phyloP scores from a whole-genome alignment of 2,329 filamentous ascomycete species.

The Gaeumannomyces tritici region DNA sequence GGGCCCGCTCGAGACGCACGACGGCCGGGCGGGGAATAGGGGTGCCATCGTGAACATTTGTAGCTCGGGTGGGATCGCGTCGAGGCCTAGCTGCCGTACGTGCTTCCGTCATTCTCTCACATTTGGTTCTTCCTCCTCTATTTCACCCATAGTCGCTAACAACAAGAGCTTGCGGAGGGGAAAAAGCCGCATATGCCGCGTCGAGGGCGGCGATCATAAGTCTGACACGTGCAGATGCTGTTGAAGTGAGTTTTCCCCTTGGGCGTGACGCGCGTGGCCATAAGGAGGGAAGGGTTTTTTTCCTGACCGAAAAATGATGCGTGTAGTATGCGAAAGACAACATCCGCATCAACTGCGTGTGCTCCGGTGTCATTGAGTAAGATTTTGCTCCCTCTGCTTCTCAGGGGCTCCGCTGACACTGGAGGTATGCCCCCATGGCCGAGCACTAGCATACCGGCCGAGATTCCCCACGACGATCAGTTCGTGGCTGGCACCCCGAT shows the following conservation, averaged over 20 bases:
- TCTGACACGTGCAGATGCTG: constrained; percentile 36
- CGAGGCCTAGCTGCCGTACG: constrained; percentile 28
- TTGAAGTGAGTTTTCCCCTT: constrained; percentile 25
- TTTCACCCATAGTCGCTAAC: not conserved
- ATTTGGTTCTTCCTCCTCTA: not conserved
- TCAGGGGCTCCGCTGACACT: not conserved
- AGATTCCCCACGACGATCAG: constrained; percentile 22
- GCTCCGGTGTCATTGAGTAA: constrained; percentile 33
- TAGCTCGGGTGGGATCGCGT: constrained; percentile 30
- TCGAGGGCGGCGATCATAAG: constrained; percentile 34
- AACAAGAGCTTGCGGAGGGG: no score
- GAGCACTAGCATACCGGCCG: constrained; percentile 28
- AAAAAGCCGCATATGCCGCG: constrained; percentile 32
- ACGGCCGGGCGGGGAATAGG: constrained; percentile 27
- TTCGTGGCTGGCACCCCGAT: constrained; percentile 24
- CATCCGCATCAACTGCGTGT: constrained; percentile 35
- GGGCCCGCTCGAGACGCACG: constrained; percentile 29
- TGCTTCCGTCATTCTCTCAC: constrained; percentile 2
- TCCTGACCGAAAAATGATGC: not conserved
- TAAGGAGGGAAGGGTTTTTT: not conserved
- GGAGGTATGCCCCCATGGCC: constrained; percentile 1
- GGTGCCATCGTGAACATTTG: constrained; percentile 36
- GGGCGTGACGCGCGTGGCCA: not conserved
- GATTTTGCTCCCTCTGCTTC: constrained; percentile 1
- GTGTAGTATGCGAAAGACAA: constrained; percentile 30